Evolutionary conservation across 192 early-diverging fungal genomes (phyloP).

Genomic region (Backusella tarrabulga): DNA sequence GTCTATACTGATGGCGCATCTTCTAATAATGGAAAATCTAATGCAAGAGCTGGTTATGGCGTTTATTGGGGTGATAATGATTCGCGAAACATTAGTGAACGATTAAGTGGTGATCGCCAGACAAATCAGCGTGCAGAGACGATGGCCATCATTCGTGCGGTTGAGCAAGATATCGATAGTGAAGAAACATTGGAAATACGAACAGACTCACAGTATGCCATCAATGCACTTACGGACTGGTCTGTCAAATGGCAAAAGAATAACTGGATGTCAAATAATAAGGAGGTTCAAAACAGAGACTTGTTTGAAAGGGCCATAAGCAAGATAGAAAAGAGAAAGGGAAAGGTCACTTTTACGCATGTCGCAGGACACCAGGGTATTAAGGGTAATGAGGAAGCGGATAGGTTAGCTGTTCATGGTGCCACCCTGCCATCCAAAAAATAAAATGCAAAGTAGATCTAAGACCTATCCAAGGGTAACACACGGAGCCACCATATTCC

Average conservation of each 20-base stretch:
- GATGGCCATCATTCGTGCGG: slow-evolving; percentile 55
- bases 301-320: slow-evolving; percentile 60
- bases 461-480: neutral
- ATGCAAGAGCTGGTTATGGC: slow-evolving; percentile 78
- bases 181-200: slow-evolving; percentile 51
- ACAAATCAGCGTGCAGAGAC: slow-evolving; percentile 80
- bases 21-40: slow-evolving; percentile 60
- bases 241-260: slow-evolving; percentile 67
- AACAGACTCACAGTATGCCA: slow-evolving; percentile 78
- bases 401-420: slow-evolving; percentile 74
- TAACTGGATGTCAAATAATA: slow-evolving; percentile 59
- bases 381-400: slow-evolving; percentile 80
- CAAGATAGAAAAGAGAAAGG: slow-evolving; percentile 39
- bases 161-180: slow-evolving; percentile 43
- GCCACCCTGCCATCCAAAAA: slow-evolving; percentile 30
- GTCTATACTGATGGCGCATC: slow-evolving; percentile 88
- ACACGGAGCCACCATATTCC: neutral
- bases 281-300: slow-evolving; percentile 74
- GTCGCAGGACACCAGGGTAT: slow-evolving; percentile 74
- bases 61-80: slow-evolving; percentile 79
- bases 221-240: slow-evolving; percentile 71
- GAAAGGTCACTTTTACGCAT: slow-evolving; percentile 47
- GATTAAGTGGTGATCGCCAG: slow-evolving; percentile 47
- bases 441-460: slow-evolving; percentile 5
- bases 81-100: slow-evolving; percentile 61